These are phyloP conservation scores for Capronia coronata DNA, from an alignment of 2,329 filamentous ascomycete genomes.

Conservation along the genomic window DNA sequence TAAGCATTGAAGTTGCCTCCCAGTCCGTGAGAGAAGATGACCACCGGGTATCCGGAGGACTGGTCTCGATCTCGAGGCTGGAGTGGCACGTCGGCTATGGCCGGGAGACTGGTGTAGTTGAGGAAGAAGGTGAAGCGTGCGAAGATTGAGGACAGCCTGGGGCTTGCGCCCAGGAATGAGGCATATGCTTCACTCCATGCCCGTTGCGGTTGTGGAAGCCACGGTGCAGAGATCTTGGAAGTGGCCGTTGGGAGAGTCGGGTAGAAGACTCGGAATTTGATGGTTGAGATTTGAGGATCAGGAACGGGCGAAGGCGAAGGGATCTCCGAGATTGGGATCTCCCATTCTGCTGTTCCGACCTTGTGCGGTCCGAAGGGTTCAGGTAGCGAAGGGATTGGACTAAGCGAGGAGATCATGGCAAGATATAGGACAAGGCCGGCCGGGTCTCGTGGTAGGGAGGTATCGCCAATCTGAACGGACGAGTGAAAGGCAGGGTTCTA, in stretches of 20 bases:
- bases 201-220: slow-evolving; percentile 71
- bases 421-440: not conserved
- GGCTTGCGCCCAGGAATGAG: slow-evolving; percentile 60
- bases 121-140: slow-evolving; percentile 25
- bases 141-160: slow-evolving; percentile 18
- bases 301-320: slow-evolving; percentile 46
- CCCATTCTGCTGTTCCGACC: slow-evolving; percentile 73
- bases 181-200: slow-evolving; percentile 69
- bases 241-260: slow-evolving; percentile 49
- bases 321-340: slow-evolving; percentile 60
- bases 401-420: slow-evolving; percentile 25
- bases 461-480: not conserved
- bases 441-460: not conserved
- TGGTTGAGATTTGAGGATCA: slow-evolving; percentile 58
- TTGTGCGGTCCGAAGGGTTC: slow-evolving; percentile 69
- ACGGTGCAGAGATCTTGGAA: slow-evolving; percentile 55
- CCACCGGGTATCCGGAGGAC: slow-evolving; percentile 64
- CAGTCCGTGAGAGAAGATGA: slow-evolving; percentile 80
- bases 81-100: slow-evolving; percentile 47
- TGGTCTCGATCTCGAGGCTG: slow-evolving; percentile 42
- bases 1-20: slow-evolving; percentile 78
- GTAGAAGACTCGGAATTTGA: slow-evolving; percentile 78
- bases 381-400: slow-evolving; percentile 64
- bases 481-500: too few species aligned
- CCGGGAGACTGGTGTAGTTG: slow-evolving; percentile 30